Conservation (phyloP, 176 grass and related monocot genomes). For the Secale cereale region DNA sequence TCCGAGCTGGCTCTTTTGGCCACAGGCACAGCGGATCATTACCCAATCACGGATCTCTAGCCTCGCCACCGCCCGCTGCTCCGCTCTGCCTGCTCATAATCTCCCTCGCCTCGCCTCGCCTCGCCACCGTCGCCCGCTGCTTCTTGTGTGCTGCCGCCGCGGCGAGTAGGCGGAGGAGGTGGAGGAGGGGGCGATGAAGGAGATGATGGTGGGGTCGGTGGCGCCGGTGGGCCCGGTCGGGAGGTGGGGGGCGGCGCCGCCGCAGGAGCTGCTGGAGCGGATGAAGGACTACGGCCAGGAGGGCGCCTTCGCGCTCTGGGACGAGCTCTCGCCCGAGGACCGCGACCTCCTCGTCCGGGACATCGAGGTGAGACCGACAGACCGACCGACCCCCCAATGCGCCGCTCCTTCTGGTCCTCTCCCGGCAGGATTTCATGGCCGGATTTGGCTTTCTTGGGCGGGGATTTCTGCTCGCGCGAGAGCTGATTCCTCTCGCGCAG, state of each 20-base stretch:
- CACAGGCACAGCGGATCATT: conserved; percentile 19
- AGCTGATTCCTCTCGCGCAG: background rate
- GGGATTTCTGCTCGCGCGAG: background rate
- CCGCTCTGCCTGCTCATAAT: background rate
- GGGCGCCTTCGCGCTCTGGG: conserved; percentile 90
- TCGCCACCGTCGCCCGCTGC: background rate
- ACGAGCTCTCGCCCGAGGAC: conserved; percentile 87
- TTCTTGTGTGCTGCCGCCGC: background rate
- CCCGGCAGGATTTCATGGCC: background rate
- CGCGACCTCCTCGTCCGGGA: conserved; percentile 81
- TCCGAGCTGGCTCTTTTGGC: conserved; percentile 30
- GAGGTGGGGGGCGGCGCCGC: conserved; percentile 65
- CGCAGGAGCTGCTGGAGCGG: conserved; percentile 90
- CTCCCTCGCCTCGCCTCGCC: background rate
- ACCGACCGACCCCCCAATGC: conserved; percentile 6
- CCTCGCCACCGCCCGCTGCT: background rate
- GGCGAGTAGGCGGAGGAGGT: background rate
- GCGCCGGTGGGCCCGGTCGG: conserved; percentile 44
- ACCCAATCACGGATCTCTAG: conserved; percentile 50
- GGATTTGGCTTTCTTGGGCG: conserved; percentile 20
- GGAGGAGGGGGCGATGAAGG: conserved; percentile 39
- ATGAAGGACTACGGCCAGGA: conserved; percentile 99
- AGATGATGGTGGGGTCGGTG: conserved; percentile 49
- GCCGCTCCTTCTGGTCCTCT: background rate
- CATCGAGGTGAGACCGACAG: conserved; percentile 61